Evolutionary conservation across 1,284 basidiomycete species (phyloP).

Genomic region (Coniferiporia sulphurascens): DNA sequence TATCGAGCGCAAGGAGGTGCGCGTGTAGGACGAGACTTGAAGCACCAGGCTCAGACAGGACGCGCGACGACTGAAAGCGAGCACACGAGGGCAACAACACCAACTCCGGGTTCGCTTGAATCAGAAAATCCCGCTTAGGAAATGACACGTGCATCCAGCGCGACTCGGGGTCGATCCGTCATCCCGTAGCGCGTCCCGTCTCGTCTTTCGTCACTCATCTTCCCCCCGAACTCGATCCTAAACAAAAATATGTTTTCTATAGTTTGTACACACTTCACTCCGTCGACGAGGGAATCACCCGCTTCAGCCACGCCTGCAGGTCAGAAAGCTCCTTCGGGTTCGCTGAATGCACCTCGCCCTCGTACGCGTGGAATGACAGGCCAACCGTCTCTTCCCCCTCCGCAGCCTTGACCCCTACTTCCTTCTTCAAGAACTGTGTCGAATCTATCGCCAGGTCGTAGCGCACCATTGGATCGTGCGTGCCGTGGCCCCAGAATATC

Average conservation of each 20-base stretch:
- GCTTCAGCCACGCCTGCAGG: conserved; percentile 57
- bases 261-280: no score
- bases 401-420: conserved; percentile 40
- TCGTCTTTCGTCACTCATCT: no score
- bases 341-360: conserved; percentile 59
- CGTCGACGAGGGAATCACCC: conserved; percentile 24
- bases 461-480: conserved; percentile 60
- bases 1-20: background rate
- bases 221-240: no score
- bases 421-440: conserved; percentile 46
- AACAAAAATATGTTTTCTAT: no score
- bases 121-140: background rate
- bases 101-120: background rate
- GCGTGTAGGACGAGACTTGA: background rate
- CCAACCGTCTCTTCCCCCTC: conserved; percentile 33
- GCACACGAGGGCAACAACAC: conserved; percentile 7
- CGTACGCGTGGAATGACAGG: conserved; percentile 58
- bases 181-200: no score
- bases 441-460: conserved; percentile 32
- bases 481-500: conserved; percentile 87
- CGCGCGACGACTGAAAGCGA: conserved; percentile 2
- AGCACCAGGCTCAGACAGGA: background rate
- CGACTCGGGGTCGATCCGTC: background rate
- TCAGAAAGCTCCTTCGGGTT: conserved; percentile 60
- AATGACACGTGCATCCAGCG: background rate